Evolutionary conservation across 305 asterid genomes (phyloP).

Genomic region (Solanum hybrid): DNA sequence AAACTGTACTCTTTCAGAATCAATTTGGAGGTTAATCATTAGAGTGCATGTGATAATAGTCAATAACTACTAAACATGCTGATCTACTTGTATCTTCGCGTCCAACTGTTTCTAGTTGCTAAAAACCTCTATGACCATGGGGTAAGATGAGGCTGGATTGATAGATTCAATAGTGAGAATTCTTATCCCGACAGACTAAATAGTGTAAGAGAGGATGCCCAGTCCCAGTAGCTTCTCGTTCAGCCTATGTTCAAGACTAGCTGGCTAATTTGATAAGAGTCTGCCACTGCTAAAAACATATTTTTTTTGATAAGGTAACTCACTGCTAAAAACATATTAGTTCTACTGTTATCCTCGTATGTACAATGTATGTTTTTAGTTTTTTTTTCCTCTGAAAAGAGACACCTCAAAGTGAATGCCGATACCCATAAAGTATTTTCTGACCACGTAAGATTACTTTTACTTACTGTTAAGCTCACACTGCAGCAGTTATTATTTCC

Average conservation of each 20-base stretch:
- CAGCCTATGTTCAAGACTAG: neutral
- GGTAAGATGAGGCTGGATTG: neutral
- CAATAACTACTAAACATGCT: neutral
- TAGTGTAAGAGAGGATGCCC: neutral
- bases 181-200: neutral
- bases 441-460: neutral
- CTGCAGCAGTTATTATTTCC: neutral
- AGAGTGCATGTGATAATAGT: neutral
- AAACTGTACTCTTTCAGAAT: neutral
- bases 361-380: neutral
- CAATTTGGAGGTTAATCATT: neutral
- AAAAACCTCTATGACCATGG: neutral
- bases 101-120: neutral
- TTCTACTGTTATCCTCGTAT: neutral
- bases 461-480: neutral
- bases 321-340: too few species aligned
- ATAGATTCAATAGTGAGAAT: neutral
- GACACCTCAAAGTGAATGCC: neutral
- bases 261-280: neutral
- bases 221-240: neutral
- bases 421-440: neutral
- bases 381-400: neutral
- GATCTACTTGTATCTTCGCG: neutral
- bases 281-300: neutral
- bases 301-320: too few species aligned